Base-by-base conservation (phyloP, 2,329 filamentous ascomycete species). In the Ascochyta lentis region DNA sequence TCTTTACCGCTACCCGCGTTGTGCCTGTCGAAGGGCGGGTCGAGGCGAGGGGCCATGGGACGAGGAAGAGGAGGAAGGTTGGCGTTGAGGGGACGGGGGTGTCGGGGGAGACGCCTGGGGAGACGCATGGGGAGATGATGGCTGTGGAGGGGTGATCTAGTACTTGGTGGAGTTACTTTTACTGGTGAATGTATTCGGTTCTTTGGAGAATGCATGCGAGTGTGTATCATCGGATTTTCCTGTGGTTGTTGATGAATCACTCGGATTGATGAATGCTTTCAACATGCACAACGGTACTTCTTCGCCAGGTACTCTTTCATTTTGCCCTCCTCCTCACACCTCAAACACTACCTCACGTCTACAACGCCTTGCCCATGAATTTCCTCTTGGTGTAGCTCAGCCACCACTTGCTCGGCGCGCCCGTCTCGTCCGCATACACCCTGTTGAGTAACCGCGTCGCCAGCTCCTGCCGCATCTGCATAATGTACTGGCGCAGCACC, bases 311-410 rank as follows among this genome's bases (percentile, higher is more conserved):
- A 38, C 35, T 38, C 24, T 19, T 12, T 24, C 12, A 15, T 35
- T 19, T 42, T 16, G 4, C 16, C 19, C 4, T 15, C 19, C 6
- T 4, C 19, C 6, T 19, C 13, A 2, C 16, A 4, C 15, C 34
- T 33, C 19, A 19, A 26, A 6, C 5, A 5, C 29, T 29, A 10
- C 26, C 7, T 8, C 23, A 6, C 16, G 8, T 33, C 22, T 70
- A 76, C 65, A 77, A 65, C 19, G 78, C 72, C 86, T 98, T 98
- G 76, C 93, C 93, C 95, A 99, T 98, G 75, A 99, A 99, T 86
- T 97, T 97, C 80, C 95, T 89, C 88, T 98, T 98, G 49, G 91
- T 91, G 77, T 97, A 99, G 83, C 95, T 98, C 76, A 99, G 79
- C 95, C 95, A 99, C 91, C 94, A 98, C 54, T 88, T 87, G 63